Conservation (phyloP, 345 rosid genomes). For the Pelargonium nanum region DNA sequence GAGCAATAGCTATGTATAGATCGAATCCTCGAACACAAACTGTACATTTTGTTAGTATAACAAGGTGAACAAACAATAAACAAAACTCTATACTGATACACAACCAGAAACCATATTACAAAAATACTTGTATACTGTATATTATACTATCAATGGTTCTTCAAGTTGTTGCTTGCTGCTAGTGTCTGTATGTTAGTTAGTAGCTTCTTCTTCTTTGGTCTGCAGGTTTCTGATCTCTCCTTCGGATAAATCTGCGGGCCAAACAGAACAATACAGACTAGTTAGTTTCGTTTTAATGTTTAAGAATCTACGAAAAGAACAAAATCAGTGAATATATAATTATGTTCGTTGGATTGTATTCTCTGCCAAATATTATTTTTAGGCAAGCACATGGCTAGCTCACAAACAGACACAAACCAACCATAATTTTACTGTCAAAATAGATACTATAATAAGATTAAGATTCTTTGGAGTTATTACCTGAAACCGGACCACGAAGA, state of each 20-base stretch:
- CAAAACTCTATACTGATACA: neutral
- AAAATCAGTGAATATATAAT: no score
- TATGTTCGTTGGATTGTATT: neutral
- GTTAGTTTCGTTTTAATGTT: neutral
- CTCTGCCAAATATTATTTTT: neutral
- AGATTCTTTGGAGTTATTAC: neutral
- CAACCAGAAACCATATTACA: neutral
- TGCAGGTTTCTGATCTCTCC: neutral
- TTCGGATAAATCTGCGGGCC: neutral
- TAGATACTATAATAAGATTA: no score
- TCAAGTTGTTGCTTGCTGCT: no score
- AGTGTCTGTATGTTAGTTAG: no score
- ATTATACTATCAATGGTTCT: no score
- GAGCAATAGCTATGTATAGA: no score
- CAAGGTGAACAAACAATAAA: neutral
- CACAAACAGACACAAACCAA: neutral
- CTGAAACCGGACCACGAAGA: neutral
- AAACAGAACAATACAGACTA: neutral
- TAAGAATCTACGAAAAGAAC: neutral
- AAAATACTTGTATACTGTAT: no score
- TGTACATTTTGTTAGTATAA: neutral
- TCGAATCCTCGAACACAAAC: neutral
- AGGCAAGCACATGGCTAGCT: neutral
- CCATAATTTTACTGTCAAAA: neutral
- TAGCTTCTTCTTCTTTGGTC: neutral